Evolutionary conservation across 257 asterid genomes (phyloP).

Genomic region (Nicotiana paniculata): DNA sequence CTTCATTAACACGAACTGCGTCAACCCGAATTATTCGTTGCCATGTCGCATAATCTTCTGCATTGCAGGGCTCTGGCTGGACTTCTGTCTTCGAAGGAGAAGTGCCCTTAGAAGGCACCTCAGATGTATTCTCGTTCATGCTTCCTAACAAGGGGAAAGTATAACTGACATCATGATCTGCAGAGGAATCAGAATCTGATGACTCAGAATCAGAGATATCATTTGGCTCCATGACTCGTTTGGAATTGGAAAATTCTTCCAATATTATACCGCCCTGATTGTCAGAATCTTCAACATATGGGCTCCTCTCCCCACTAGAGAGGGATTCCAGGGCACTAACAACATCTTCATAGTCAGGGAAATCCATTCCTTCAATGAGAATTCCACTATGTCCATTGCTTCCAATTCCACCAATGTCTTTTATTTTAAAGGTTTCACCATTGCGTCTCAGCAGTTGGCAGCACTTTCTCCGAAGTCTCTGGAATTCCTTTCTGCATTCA

Average conservation of each 20-base stretch:
- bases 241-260: conserved; percentile 16
- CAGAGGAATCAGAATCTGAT: conserved; percentile 55
- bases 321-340: conserved; percentile 37
- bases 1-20: conserved; percentile 72
- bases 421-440: conserved; percentile 36
- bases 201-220: conserved; percentile 40
- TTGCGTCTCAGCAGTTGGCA: conserved; percentile 41
- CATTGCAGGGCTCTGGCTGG: conserved; percentile 21
- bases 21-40: conserved; percentile 88
- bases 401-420: conserved; percentile 40
- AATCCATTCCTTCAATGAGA: conserved; percentile 38
- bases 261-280: conserved; percentile 10
- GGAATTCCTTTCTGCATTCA: conserved; percentile 54
- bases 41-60: conserved; percentile 75
- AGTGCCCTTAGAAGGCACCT: conserved; percentile 21
- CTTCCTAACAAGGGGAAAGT: conserved; percentile 35
- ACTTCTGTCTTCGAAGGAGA: conserved; percentile 26
- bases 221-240: conserved; percentile 30
- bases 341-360: conserved; percentile 43
- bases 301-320: conserved; percentile 28
- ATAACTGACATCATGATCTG: conserved; percentile 44
- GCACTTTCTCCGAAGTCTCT: conserved; percentile 59
- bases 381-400: conserved; percentile 41
- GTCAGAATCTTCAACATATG: conserved; percentile 21
- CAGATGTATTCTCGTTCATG: conserved; percentile 30